Evolutionary conservation across 257 asterid species (phyloP), one percentile per base, ranked within the genome.

Genomic region (Fraxinus pennsylvanica): DNA sequence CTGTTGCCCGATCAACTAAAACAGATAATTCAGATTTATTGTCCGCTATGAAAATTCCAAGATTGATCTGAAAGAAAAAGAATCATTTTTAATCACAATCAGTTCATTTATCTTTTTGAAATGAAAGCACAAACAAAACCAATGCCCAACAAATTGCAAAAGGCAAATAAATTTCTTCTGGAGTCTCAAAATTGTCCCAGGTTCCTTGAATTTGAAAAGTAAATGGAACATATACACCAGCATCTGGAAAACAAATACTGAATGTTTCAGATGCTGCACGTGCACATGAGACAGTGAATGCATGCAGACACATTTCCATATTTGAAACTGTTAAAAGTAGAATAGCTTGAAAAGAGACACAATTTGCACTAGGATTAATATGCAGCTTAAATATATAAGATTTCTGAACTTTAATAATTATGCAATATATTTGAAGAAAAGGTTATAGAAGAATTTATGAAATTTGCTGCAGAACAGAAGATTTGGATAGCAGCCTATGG

Each of bases 1-100:
- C 98, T 10, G 84, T 78, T 47, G 98, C 95, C 73, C 97, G 92
- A 81, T 94, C 98, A 76, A 94, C 97, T 75, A 94, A 78, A 72
- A 94, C 90, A 27, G 96, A 90, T 73, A 94, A 83, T 80, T 94
- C 98, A 6, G 91, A 82, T 78, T 76, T 82, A 74, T 87, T 86
- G 82, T 92, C 98, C 76, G 82, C 86, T 72, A 83, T 66, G 84
- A 68, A 92, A 45, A 89, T 90, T 61, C 98, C 98, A 27, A 89
- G 95, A 84, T 85, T 94, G 67, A 94, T 81, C 98, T 93, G 14
- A 41, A 50, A 65, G 22, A 3, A 52, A 21, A 50, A 22, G 17
- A 70, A 32, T 21, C 50, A 6, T 12, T 19, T 30, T 15, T 15
- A 8, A 33, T 43, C 54, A 22, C 21, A 5, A 17, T 14, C 12